These are phyloP conservation scores for Amanita jacksonii DNA, from an alignment of 768 basidiomycete genomes.

Conservation along the genomic window DNA sequence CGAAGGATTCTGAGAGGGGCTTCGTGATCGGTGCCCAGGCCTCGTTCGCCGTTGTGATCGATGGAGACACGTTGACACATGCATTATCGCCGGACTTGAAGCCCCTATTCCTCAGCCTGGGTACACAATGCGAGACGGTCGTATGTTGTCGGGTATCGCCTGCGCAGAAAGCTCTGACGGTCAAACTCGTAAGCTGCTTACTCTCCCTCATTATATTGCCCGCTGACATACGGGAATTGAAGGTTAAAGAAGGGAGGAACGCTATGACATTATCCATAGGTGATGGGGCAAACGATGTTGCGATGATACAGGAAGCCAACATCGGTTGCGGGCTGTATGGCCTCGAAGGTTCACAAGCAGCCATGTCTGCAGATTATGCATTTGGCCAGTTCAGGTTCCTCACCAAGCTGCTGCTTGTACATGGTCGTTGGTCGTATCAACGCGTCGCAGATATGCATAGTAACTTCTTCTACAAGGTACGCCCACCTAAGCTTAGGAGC, in stretches of 20 bases:
- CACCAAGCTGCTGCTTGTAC: conserved; percentile 84
- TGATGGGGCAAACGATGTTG: conserved; percentile 96
- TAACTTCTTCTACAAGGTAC: conserved; percentile 97
- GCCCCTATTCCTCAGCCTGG: conserved; percentile 79
- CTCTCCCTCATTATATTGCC: conserved; percentile 1
- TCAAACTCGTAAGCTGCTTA: conserved; percentile 60
- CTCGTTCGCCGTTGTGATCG: conserved; percentile 91
- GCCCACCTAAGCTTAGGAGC: conserved; percentile 10
- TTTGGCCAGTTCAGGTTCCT: conserved; percentile 96
- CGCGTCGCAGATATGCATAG: conserved; percentile 94
- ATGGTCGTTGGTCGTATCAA: conserved; percentile 96
- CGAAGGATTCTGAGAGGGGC: conserved; percentile 56
- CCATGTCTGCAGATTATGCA: conserved; percentile 98
- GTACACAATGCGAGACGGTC: conserved; percentile 95
- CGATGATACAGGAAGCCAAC: conserved; percentile 99
- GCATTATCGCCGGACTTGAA: conserved; percentile 75
- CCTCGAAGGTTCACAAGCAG: conserved; percentile 93
- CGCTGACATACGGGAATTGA: conserved; percentile 8
- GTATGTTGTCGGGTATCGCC: conserved; percentile 98
- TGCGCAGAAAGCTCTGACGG: conserved; percentile 95
- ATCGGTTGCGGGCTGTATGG: conserved; percentile 92
- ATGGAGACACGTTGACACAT: conserved; percentile 84
- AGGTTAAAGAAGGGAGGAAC: conserved; percentile 93
- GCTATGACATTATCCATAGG: conserved; percentile 97
- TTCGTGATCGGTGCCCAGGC: conserved; percentile 54